phyloP scores from a whole-genome alignment of 768 basidiomycete species.

The Amanita rimosa region DNA sequence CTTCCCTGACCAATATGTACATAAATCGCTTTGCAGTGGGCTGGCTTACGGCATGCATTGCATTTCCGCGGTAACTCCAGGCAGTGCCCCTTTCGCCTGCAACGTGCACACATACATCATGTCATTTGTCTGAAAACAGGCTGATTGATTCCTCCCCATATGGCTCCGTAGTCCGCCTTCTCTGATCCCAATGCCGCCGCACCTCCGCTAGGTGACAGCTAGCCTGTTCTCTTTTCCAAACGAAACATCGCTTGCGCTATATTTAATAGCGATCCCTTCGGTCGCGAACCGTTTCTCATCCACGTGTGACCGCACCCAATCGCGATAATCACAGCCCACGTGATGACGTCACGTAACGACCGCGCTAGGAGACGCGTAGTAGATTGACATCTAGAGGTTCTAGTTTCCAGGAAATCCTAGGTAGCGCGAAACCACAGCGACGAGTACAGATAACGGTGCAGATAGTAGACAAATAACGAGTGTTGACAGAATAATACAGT shows the following conservation, averaged over 20 bases:
- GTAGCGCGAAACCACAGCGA: constrained; percentile 4
- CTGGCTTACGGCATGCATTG: background rate
- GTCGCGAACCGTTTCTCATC: background rate
- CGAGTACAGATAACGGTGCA: too few relatives aligned
- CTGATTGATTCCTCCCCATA: background rate
- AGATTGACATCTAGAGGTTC: too few relatives aligned
- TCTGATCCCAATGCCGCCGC: background rate
- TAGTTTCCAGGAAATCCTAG: too few relatives aligned
- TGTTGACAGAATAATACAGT: constrained; percentile 1
- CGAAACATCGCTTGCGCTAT: background rate
- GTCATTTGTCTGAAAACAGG: background rate
- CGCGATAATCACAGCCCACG: constrained; percentile 7
- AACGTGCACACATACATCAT: constrained; percentile 1
- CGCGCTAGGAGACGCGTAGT: background rate
- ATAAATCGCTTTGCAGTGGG: too few relatives aligned
- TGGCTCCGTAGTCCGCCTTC: background rate
- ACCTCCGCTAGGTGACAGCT: background rate
- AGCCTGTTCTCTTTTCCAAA: background rate
- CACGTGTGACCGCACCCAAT: background rate
- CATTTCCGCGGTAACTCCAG: constrained; percentile 5
- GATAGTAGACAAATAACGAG: too few relatives aligned
- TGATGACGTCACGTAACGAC: constrained; percentile 5
- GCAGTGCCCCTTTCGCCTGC: background rate
- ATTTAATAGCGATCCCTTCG: background rate
- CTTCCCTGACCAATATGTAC: background rate